A percentile compares a stretch with the other conserved stretches of the same genome.
Evolutionary conservation across 768 basidiomycete genomes (phyloP).

Genomic region (Amyloporia xantha): DNA sequence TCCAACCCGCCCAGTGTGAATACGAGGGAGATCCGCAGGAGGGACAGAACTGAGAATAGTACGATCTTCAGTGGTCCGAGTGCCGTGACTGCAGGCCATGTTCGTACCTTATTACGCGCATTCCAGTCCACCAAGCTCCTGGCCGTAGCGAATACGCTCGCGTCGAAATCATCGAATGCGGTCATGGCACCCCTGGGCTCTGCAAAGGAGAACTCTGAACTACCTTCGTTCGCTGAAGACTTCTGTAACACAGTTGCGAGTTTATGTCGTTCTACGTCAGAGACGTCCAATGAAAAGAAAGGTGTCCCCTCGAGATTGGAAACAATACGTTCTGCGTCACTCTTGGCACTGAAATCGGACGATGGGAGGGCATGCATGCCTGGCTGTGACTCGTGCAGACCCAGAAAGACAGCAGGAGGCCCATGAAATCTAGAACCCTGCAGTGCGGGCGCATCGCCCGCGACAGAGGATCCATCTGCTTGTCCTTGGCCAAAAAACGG

Average conservation of each 20-base stretch:
- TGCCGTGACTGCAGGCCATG: too few relatives aligned
- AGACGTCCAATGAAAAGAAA: conserved; percentile 80
- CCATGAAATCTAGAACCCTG: conserved; percentile 59
- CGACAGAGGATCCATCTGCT: conserved; percentile 28
- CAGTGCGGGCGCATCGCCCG: conserved; percentile 25
- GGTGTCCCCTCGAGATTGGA: conserved; percentile 67
- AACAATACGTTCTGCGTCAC: conserved; percentile 36
- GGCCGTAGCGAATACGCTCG: conserved; percentile 70
- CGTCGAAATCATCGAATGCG: conserved; percentile 54
- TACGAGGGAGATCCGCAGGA: conserved; percentile 77
- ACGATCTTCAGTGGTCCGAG: not conserved
- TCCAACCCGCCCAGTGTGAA: conserved; percentile 96
- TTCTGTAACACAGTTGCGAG: conserved; percentile 37
- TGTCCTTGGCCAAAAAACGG: conserved; percentile 71
- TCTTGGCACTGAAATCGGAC: conserved; percentile 44
- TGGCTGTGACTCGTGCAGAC: conserved; percentile 54
- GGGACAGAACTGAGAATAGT: conserved; percentile 71
- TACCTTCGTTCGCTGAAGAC: conserved; percentile 31
- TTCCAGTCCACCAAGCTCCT: conserved; percentile 93
- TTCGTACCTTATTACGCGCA: conserved; percentile 66
- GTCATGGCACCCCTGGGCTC: conserved; percentile 58
- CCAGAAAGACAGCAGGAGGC: conserved; percentile 69
- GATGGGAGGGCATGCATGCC: conserved; percentile 52
- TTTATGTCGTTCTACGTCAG: conserved; percentile 38
- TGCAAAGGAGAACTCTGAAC: conserved; percentile 44